Base-by-base conservation (phyloP, 768 basidiomycete species). In the Russula sp. region DNA sequence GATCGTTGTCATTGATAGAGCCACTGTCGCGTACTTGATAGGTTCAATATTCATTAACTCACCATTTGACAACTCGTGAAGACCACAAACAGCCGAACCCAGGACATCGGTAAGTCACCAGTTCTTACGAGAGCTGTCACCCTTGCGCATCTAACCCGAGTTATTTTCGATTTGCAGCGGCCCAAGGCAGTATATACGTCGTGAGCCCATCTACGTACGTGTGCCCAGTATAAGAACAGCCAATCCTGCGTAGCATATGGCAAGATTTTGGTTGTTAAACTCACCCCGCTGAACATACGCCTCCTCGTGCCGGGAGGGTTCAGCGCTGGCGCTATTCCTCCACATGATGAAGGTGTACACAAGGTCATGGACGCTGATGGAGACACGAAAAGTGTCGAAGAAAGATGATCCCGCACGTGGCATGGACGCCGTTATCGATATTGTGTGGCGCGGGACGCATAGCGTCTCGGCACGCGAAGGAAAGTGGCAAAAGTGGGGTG, bases 1-100 rank as follows among this genome's bases (percentile, higher is more conserved):
- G n/a, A 68, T 77, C 48, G 74, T 77, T 57, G 70, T 75, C 50
- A 72, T 77, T 11, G 75, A 76, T 37, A 75, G 74, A 65, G 71
- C 73, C 10, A 73, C 73, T n/a, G 74, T 68, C 3, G 13, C 39
- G 14, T 40, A 13, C 39, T 13, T 40, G 39, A 4, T 40, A 40
- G 39, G 39, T 22, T 31, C 22, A 27, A 27, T 27, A 27, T 60
- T 27, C 16, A n/a, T 49, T 22, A 51, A 31, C n/a, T 20, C 34
- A n/a, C 20, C 35, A n/a, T 35, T 20, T 35, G 50, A 34, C 50
- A 34, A 14, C 32, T 37, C n/a, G 18, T 49, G 34, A 40, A 13
- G 9, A 44, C 5, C 40, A 18, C 20, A n/a, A 13, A 10, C 22
- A n/a, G 14, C 14, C 1, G 39, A 40, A 40, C 39, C 16, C 32